phyloP scores from a whole-genome alignment of 495 filamentous ascomycete species.

The Collariella sp. region DNA sequence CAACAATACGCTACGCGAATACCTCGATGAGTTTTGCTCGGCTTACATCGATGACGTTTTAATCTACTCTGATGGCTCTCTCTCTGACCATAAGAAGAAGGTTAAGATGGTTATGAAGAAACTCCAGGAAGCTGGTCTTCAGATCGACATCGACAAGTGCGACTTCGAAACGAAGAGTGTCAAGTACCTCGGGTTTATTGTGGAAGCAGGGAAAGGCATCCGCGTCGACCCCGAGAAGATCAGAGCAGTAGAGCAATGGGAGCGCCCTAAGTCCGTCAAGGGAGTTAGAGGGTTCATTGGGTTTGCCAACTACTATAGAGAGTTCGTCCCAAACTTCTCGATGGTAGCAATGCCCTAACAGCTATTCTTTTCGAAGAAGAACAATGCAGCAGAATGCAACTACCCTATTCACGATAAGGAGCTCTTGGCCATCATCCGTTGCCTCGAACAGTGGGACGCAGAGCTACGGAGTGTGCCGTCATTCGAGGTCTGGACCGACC shows the following conservation, averaged over 20 bases:
- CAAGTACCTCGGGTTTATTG: not conserved
- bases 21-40: conserved; percentile 19
- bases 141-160: not conserved
- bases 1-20: conserved; percentile 21
- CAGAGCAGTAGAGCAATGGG: too few relatives aligned
- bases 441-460: not conserved
- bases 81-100: not conserved
- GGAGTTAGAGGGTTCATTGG: not conserved
- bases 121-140: not conserved
- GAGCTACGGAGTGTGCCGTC: not conserved
- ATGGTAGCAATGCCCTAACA: too few relatives aligned
- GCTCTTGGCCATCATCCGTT: not conserved
- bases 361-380: not conserved
- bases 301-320: too few relatives aligned
- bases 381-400: not conserved
- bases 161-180: not conserved
- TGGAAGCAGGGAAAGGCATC: too few relatives aligned
- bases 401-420: conserved; percentile 4
- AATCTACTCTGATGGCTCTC: not conserved
- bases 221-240: too few relatives aligned
- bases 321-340: too few relatives aligned
- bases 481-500: not conserved
- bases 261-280: not conserved
- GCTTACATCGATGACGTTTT: conserved; percentile 6
- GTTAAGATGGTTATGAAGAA: not conserved